These are phyloP conservation scores for Chlorella sp. DNA, from an alignment of 139 green algal genomes.

Conservation along the genomic window DNA sequence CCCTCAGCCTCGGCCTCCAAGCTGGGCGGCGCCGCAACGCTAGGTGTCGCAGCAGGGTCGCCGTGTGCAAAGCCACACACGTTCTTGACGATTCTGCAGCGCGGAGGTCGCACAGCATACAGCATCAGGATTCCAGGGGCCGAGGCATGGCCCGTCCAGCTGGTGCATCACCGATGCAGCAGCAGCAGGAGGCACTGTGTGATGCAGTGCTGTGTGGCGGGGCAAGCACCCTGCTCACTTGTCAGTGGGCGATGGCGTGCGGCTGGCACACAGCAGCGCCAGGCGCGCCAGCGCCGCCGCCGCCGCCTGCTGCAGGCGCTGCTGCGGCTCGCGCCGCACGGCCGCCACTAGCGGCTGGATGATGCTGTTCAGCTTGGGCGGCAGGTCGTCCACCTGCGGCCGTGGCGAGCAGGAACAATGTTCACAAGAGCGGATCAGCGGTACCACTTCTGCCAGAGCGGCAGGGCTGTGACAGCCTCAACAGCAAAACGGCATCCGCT, in stretches of 20 bases:
- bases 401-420: too few species aligned
- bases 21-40: constrained; percentile 13
- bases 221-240: constrained; percentile 48
- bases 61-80: constrained; percentile 74
- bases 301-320: constrained; percentile 54
- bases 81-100: constrained; percentile 76
- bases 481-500: too few species aligned
- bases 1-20: constrained; percentile 14
- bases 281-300: constrained; percentile 76
- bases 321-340: constrained; percentile 74
- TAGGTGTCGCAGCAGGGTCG: constrained; percentile 58
- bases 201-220: too few species aligned
- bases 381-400: constrained; percentile 57
- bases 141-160: too few species aligned
- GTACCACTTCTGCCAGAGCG: too few species aligned
- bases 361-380: constrained; percentile 89
- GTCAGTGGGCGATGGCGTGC: constrained; percentile 81
- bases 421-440: too few species aligned
- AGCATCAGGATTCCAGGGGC: too few species aligned
- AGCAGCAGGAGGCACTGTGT: too few species aligned
- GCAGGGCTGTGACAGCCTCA: too few species aligned
- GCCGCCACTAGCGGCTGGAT: constrained; percentile 92
- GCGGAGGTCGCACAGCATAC: too few species aligned
- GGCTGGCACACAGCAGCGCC: constrained; percentile 51
- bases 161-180: too few species aligned